phyloP scores from a whole-genome alignment of 1,139 yeast genomes.

The Protomyces inouyei region DNA sequence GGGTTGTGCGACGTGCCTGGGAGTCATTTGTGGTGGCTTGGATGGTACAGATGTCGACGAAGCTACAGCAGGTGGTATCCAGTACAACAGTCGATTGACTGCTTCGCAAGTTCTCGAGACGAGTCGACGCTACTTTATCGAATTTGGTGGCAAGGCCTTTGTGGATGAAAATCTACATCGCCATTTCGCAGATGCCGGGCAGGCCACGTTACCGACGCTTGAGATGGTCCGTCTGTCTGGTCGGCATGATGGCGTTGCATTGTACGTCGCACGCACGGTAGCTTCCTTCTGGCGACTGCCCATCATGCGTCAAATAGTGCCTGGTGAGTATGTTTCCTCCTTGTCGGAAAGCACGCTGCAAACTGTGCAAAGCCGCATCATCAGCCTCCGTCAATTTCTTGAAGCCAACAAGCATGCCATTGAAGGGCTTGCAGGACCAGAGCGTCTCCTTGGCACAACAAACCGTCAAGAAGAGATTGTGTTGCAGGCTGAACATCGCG shows the following conservation, averaged over 20 bases:
- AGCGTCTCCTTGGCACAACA: constrained; percentile 33
- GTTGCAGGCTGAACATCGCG: constrained; percentile 86
- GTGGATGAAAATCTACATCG: constrained; percentile 38
- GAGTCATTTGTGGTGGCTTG: constrained; percentile 55
- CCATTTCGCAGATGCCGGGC: constrained; percentile 20
- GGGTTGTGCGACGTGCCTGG: constrained; percentile 80
- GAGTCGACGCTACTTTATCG: constrained; percentile 51
- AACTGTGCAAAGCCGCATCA: constrained; percentile 20
- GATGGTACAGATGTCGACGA: constrained; percentile 42
- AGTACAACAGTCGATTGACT: constrained; percentile 6
- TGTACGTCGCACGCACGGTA: constrained; percentile 70
- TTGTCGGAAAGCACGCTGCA: constrained; percentile 12
- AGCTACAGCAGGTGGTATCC: background rate
- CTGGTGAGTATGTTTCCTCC: constrained; percentile 9
- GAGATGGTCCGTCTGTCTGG: constrained; percentile 84
- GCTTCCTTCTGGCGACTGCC: constrained; percentile 71
- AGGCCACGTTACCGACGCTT: constrained; percentile 36
- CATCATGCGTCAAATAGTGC: constrained; percentile 50
- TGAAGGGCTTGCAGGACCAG: constrained; percentile 44
- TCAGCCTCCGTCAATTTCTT: constrained; percentile 39
- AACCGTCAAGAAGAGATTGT: constrained; percentile 54
- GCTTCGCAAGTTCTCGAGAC: constrained; percentile 37
- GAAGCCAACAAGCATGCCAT: constrained; percentile 42
- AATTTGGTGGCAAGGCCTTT: constrained; percentile 49
- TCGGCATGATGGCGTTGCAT: constrained; percentile 83